Evolutionary conservation across 2,329 filamentous ascomycete species (phyloP).

Genomic region (Trichoderma sp.): DNA sequence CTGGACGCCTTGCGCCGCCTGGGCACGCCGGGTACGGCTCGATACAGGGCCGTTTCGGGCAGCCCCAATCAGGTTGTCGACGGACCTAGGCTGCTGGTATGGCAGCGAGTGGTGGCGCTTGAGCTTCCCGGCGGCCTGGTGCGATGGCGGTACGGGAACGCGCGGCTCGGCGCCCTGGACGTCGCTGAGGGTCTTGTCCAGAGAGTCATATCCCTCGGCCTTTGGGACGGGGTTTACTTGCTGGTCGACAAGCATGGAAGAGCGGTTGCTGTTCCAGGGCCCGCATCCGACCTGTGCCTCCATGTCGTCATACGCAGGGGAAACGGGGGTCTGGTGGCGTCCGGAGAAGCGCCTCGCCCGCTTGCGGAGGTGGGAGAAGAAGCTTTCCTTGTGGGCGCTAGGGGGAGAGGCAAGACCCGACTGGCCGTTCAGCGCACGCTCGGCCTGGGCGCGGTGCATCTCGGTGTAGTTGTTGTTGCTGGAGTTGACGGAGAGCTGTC

Average conservation of each 20-base stretch:
- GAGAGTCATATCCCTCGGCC: slow-evolving; percentile 60
- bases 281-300: slow-evolving; percentile 92
- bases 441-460: slow-evolving; percentile 85
- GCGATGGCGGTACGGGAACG: slow-evolving; percentile 55
- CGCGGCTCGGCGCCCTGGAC: slow-evolving; percentile 54
- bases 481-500: slow-evolving; percentile 89
- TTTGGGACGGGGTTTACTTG: slow-evolving; percentile 54
- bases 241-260: slow-evolving; percentile 76
- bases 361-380: slow-evolving; percentile 96
- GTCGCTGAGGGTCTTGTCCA: slow-evolving; percentile 61
- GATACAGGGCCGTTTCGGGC: slow-evolving; percentile 67
- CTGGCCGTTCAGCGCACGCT: slow-evolving; percentile 84
- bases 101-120: slow-evolving; percentile 68
- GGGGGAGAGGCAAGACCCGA: slow-evolving; percentile 74
- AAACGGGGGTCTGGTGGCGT: slow-evolving; percentile 79
- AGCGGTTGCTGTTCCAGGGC: slow-evolving; percentile 84
- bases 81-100: slow-evolving; percentile 63
- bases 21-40: slow-evolving; percentile 76
- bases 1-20: slow-evolving; percentile 72
- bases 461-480: slow-evolving; percentile 92
- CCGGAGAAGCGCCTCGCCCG: slow-evolving; percentile 90
- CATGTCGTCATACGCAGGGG: slow-evolving; percentile 79
- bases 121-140: slow-evolving; percentile 55
- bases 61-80: slow-evolving; percentile 63
- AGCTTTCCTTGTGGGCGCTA: slow-evolving; percentile 85